Evolutionary conservation across 169 alveolate species (phyloP).

Genomic region (Blepharisma undulans): DNA sequence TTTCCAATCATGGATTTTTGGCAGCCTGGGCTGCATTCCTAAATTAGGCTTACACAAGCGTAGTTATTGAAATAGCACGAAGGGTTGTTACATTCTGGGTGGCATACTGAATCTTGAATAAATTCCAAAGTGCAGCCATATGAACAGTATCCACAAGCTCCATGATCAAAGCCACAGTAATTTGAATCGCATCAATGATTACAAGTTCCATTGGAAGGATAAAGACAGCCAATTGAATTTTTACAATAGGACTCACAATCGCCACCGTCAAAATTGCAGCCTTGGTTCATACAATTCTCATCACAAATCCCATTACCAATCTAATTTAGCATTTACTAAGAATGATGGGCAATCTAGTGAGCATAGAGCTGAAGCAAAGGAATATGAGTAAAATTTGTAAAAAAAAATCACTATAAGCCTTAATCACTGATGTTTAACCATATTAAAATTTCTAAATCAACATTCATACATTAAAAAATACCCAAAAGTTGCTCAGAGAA

Average conservation of each 20-base stretch:
- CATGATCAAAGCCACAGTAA: not conserved
- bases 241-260: not conserved
- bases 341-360: not conserved
- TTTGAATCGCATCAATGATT: not conserved
- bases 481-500: too few relatives aligned
- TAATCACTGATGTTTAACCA: too few relatives aligned
- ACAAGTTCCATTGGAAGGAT: not conserved
- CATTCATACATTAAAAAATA: too few relatives aligned
- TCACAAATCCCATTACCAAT: not conserved
- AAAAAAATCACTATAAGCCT: too few relatives aligned
- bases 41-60: not conserved
- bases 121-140: not conserved
- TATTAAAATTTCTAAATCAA: too few relatives aligned
- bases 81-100: not conserved
- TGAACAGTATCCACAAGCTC: conserved; percentile 17
- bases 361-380: not conserved
- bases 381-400: not conserved
- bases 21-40: conserved; percentile 3
- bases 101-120: not conserved
- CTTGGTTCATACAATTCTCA: not conserved
- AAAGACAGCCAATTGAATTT: not conserved
- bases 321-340: not conserved
- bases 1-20: not conserved
- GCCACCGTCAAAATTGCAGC: not conserved
- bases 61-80: not conserved